Evolutionary conservation across 352 stramenopile species (phyloP).

Genomic region (Pythium coloratum): DNA sequence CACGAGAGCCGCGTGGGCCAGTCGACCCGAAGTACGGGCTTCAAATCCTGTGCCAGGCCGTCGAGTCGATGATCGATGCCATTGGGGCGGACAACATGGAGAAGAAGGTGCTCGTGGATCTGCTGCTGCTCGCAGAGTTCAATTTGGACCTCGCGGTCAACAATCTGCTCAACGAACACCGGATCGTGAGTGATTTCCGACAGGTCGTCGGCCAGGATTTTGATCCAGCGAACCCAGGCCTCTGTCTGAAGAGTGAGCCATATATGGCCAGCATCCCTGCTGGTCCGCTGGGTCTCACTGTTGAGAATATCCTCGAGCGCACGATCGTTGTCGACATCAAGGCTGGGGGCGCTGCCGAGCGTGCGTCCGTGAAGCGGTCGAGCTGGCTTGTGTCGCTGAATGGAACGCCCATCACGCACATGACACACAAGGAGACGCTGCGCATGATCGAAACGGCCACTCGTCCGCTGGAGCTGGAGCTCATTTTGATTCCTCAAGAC

Average conservation of each 20-base stretch:
- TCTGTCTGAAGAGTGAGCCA: conserved; percentile 49
- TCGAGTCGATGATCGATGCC: conserved; percentile 82
- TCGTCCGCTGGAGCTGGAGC: conserved; percentile 67
- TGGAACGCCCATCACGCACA: conserved; percentile 62
- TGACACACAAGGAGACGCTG: conserved; percentile 87
- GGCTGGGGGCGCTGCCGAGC: conserved; percentile 67
- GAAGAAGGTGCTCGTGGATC: conserved; percentile 72
- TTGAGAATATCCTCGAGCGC: conserved; percentile 88
- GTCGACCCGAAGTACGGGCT: conserved; percentile 79
- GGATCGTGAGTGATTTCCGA: conserved; percentile 79
- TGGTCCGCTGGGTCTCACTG: conserved; percentile 77
- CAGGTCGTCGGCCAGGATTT: conserved; percentile 70
- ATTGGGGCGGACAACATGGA: conserved; percentile 58
- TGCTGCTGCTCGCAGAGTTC: conserved; percentile 77
- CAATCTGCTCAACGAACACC: conserved; percentile 78
- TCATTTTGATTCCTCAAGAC: conserved; percentile 69
- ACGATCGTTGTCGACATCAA: conserved; percentile 91
- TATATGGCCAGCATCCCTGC: conserved; percentile 79
- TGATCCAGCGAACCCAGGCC: conserved; percentile 49
- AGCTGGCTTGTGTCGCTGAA: conserved; percentile 87
- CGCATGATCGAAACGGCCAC: conserved; percentile 79
- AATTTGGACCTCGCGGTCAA: conserved; percentile 82
- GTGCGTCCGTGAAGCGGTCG: conserved; percentile 74
- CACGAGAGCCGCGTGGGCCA: conserved; percentile 19
- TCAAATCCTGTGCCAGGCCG: conserved; percentile 67